These are phyloP conservation scores for Mucor plumbeus DNA, from an alignment of 371 early-diverging fungal genomes.

Conservation along the genomic window DNA sequence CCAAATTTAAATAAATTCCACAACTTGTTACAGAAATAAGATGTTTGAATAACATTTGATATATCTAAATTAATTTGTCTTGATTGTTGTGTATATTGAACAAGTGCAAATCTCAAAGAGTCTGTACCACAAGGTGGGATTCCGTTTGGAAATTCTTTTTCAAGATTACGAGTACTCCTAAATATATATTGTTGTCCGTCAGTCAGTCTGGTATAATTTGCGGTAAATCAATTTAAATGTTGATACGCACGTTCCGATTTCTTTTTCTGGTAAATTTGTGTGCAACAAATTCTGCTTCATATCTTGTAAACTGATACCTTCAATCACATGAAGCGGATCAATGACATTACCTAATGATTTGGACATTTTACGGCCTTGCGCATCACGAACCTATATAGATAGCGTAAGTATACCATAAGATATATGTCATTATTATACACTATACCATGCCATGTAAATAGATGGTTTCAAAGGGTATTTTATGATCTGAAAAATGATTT, in stretches of 20 bases:
- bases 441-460: conserved; percentile 82
- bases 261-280: conserved; percentile 84
- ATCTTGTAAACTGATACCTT: conserved; percentile 75
- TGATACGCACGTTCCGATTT: conserved; percentile 70
- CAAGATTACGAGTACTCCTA: conserved; percentile 69
- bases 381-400: conserved; percentile 80
- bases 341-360: conserved; percentile 98
- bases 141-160: conserved; percentile 92
- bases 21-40: conserved; percentile 98
- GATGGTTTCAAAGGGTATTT: conserved; percentile 86
- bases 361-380: conserved; percentile 98
- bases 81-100: conserved; percentile 85
- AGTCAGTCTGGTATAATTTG: background rate
- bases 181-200: conserved; percentile 7
- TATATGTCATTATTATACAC: background rate
- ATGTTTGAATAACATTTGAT: conserved; percentile 88
- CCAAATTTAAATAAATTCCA: conserved; percentile 95
- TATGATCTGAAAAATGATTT: conserved; percentile 80
- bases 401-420: background rate
- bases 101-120: conserved; percentile 90
- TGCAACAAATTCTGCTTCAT: conserved; percentile 71
- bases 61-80: conserved; percentile 98
- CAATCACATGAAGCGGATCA: conserved; percentile 96
- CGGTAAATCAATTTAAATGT: background rate
- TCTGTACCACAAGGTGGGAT: conserved; percentile 98